Evolutionary conservation across 2,329 filamentous ascomycete species (phyloP).

Genomic region (Neopestalotiopsis rosae): DNA sequence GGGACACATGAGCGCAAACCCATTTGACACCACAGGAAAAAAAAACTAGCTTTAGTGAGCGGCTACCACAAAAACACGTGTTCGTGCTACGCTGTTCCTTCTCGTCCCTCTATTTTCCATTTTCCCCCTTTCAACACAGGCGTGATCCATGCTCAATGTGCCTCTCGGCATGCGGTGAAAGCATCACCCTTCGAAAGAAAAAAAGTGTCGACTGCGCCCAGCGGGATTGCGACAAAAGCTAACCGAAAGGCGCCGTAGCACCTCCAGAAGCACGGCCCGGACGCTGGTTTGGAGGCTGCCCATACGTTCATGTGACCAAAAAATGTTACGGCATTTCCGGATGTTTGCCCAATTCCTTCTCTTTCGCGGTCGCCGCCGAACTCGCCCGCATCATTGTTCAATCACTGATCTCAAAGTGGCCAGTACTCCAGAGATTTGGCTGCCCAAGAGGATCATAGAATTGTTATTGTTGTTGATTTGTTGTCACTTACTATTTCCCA

Average conservation of each 20-base stretch:
- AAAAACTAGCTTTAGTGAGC: background rate
- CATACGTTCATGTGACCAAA: background rate
- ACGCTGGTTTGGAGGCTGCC: conserved; percentile 9
- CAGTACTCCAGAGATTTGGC: background rate
- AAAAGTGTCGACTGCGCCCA: background rate
- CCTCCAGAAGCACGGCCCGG: conserved; percentile 11
- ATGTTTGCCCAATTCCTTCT: background rate
- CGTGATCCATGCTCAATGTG: background rate
- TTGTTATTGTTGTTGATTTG: background rate
- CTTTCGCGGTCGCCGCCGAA: background rate
- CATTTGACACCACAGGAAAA: background rate
- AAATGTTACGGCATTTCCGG: conserved; percentile 3
- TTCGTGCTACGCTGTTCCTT: conserved; percentile 1
- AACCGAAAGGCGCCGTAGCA: background rate
- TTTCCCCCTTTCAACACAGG: background rate
- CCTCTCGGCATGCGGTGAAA: background rate
- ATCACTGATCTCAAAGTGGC: background rate
- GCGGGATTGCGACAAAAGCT: background rate
- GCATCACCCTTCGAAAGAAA: background rate
- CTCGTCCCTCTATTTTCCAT: background rate
- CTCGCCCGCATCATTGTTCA: background rate
- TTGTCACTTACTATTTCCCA: background rate
- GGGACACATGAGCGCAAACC: background rate
- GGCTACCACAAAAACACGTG: background rate
- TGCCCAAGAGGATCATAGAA: background rate